These are phyloP conservation scores for Novymonas esmeraldas DNA, from an alignment of 208 protist species.

Conservation along the genomic window DNA sequence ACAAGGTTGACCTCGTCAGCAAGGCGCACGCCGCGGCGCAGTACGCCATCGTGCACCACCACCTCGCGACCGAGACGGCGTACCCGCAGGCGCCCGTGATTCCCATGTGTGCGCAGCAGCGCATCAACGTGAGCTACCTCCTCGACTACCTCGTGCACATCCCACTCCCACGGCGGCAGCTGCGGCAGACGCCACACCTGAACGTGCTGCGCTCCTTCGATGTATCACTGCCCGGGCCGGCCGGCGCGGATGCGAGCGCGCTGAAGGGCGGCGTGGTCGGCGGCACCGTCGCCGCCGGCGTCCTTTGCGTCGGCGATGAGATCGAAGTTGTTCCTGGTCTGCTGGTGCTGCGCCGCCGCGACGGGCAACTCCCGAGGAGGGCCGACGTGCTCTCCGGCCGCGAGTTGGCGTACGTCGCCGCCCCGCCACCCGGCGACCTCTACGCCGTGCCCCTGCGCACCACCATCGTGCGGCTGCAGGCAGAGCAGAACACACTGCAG, in stretches of 20 bases:
- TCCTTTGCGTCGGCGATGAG: conserved; percentile 96
- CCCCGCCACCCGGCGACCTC: conserved; percentile 64
- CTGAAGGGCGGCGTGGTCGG: conserved; percentile 98
- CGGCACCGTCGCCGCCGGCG: conserved; percentile 97
- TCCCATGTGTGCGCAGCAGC: conserved; percentile 98
- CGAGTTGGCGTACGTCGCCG: conserved; percentile 16
- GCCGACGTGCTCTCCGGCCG: conserved; percentile 18
- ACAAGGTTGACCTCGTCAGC: conserved; percentile 99
- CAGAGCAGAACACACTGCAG: conserved; percentile 98
- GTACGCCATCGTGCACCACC: conserved; percentile 94
- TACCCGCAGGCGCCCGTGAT: conserved; percentile 96
- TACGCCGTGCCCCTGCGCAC: conserved; percentile 96
- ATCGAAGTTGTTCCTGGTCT: conserved; percentile 99
- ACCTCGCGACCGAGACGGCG: conserved; percentile 87
- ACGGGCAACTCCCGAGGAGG: conserved; percentile 36
- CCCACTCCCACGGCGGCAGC: conserved; percentile 96
- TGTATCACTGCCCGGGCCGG: conserved; percentile 97
- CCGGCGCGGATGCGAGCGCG: conserved; percentile 85
- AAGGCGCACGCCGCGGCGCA: conserved; percentile 95
- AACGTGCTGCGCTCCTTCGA: conserved; percentile 99
- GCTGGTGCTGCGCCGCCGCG: conserved; percentile 62
- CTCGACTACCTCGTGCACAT: conserved; percentile 98
- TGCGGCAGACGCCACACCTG: conserved; percentile 91
- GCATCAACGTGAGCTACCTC: conserved; percentile 98
- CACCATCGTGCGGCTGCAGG: conserved; percentile 93